Evolutionary conservation across 345 rosid genomes (phyloP).

Genomic region (Eucalyptus regnans): DNA sequence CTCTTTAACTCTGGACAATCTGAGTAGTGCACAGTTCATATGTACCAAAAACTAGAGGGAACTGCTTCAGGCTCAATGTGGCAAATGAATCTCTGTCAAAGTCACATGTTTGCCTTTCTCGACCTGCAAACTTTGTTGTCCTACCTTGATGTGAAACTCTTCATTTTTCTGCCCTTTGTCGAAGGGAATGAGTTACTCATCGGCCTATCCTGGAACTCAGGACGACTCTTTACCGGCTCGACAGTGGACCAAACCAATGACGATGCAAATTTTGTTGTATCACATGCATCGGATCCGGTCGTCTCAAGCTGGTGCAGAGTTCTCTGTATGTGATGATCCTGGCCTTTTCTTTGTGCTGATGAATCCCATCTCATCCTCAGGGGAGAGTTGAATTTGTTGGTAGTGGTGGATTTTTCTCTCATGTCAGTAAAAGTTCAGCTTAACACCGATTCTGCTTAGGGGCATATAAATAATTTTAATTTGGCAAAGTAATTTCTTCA

Average conservation of each 20-base stretch:
- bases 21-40: background rate
- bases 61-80: background rate
- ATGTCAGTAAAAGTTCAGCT: background rate
- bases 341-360: background rate
- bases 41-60: background rate
- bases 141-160: background rate
- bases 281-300: background rate
- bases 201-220: background rate
- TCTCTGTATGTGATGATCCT: background rate
- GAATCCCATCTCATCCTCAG: background rate
- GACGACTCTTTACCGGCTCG: background rate
- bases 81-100: background rate
- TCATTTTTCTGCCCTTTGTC: background rate
- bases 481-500: background rate
- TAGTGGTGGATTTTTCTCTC: background rate
- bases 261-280: background rate
- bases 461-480: background rate
- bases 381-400: background rate
- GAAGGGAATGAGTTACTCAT: background rate
- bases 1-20: background rate
- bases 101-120: background rate
- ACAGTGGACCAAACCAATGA: background rate
- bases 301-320: background rate
- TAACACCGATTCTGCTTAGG: background rate
- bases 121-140: background rate